Evolutionary conservation across 352 stramenopile species (phyloP).

Genomic region (Aphanomyces stellatus): DNA sequence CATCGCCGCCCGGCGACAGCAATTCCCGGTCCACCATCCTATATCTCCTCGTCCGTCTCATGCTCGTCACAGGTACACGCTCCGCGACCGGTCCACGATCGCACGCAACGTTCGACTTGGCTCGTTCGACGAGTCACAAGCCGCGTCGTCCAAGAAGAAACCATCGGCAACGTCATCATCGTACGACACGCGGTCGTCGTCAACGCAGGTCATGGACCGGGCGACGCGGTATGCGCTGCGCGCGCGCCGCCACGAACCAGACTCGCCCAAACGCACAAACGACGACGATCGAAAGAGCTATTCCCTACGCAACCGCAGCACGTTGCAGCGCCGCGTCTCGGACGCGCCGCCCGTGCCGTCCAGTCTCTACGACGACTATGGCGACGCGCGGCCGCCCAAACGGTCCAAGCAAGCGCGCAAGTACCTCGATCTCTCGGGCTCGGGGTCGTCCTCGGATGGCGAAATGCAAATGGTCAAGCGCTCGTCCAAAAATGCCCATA

Average conservation of each 20-base stretch:
- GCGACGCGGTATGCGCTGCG: slow-evolving; percentile 7
- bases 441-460: slow-evolving; percentile 48
- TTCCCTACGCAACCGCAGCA: slow-evolving; percentile 21
- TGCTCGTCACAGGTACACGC: neutral
- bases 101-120: neutral
- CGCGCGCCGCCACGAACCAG: neutral
- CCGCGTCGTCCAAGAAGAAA: neutral
- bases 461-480: slow-evolving; percentile 49
- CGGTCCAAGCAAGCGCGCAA: slow-evolving; percentile 24
- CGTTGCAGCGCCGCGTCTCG: slow-evolving; percentile 3
- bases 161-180: neutral
- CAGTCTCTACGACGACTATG: slow-evolving; percentile 16
- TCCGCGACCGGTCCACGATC: neutral
- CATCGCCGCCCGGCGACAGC: neutral
- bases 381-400: slow-evolving; percentile 24
- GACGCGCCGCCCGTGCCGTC: neutral
- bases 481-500: slow-evolving; percentile 15
- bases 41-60: neutral
- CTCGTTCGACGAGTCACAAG: slow-evolving; percentile 7
- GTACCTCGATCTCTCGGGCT: neutral
- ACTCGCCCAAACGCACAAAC: neutral
- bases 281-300: slow-evolving; percentile 9
- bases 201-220: slow-evolving; percentile 4
- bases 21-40: neutral
- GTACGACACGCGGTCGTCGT: neutral